These are phyloP conservation scores for Chalciporus piperatoides DNA, from an alignment of 1,284 basidiomycete species.

Conservation along the genomic window DNA sequence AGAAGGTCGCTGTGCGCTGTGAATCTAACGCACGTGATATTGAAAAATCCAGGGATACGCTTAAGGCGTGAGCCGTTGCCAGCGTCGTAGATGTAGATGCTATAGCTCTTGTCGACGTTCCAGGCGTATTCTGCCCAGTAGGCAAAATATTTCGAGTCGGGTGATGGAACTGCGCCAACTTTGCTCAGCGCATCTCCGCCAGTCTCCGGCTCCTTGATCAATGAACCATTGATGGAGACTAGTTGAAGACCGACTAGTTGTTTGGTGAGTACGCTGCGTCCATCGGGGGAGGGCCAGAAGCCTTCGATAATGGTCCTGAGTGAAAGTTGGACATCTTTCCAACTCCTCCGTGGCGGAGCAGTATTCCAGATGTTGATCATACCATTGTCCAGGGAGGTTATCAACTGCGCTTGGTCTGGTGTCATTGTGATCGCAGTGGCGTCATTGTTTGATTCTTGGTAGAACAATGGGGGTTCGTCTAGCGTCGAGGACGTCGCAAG, in stretches of 20 bases:
- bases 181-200: slow-evolving; percentile 13
- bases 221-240: slow-evolving; percentile 2
- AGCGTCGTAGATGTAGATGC: slow-evolving; percentile 20
- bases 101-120: slow-evolving; percentile 18
- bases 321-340: slow-evolving; percentile 7
- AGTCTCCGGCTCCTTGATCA: slow-evolving; percentile 18
- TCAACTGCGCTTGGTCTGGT: slow-evolving; percentile 8
- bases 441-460: neutral
- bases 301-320: slow-evolving; percentile 1
- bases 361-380: slow-evolving; percentile 17
- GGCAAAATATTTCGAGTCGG: slow-evolving; percentile 22
- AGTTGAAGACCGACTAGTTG: slow-evolving; percentile 13
- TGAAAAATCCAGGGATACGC: slow-evolving; percentile 17
- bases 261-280: slow-evolving; percentile 15
- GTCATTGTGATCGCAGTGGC: slow-evolving; percentile 14
- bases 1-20: slow-evolving; percentile 16
- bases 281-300: slow-evolving; percentile 18
- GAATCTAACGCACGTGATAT: slow-evolving; percentile 17
- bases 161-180: slow-evolving; percentile 15
- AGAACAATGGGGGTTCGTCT: slow-evolving; percentile 14
- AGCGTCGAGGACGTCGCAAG: slow-evolving; percentile 5
- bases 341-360: slow-evolving; percentile 2
- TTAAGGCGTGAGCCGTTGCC: slow-evolving; percentile 17
- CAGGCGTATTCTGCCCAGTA: slow-evolving; percentile 22
- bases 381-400: slow-evolving; percentile 12